A percentile compares a stretch with the other conserved stretches of the same genome.
phyloP scores from a whole-genome alignment of 2,329 filamentous ascomycete genomes.

The Penicillium decumbens region DNA sequence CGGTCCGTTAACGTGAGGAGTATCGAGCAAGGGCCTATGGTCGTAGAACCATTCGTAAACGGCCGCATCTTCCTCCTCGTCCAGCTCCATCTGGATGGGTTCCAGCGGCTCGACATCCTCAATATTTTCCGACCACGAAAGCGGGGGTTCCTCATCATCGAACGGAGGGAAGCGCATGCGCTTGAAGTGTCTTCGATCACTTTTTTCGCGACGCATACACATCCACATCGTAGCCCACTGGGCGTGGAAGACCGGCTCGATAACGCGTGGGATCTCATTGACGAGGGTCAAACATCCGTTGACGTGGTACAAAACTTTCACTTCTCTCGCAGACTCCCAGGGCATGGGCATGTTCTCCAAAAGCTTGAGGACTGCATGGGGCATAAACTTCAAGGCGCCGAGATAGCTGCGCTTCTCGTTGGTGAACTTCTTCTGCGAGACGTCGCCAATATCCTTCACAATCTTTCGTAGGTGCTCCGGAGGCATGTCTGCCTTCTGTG shows the following conservation, averaged over 20 bases:
- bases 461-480: constrained; percentile 98
- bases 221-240: constrained; percentile 99
- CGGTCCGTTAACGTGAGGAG: constrained; percentile 87
- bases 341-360: constrained; percentile 99
- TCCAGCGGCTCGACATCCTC: constrained; percentile 97
- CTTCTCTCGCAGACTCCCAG: constrained; percentile 93
- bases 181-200: constrained; percentile 92
- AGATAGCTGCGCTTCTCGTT: constrained; percentile 98
- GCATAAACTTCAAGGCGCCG: constrained; percentile 98
- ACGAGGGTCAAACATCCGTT: constrained; percentile 96
- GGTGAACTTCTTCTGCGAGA: constrained; percentile 98
- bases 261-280: constrained; percentile 93
- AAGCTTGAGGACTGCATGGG: constrained; percentile 92
- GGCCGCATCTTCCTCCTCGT: constrained; percentile 84
- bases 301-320: constrained; percentile 97
- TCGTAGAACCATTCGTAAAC: constrained; percentile 98
- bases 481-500: constrained; percentile 97
- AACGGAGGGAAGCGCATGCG: constrained; percentile 98
- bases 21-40: constrained; percentile 83
- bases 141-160: constrained; percentile 93
- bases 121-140: constrained; percentile 98
- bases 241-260: constrained; percentile 94
- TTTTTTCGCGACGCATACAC: constrained; percentile 96
- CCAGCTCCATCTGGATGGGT: constrained; percentile 96
- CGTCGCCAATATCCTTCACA: constrained; percentile 96